Conservation (phyloP, 768 basidiomycete species). For the Exsudoporus frostii region DNA sequence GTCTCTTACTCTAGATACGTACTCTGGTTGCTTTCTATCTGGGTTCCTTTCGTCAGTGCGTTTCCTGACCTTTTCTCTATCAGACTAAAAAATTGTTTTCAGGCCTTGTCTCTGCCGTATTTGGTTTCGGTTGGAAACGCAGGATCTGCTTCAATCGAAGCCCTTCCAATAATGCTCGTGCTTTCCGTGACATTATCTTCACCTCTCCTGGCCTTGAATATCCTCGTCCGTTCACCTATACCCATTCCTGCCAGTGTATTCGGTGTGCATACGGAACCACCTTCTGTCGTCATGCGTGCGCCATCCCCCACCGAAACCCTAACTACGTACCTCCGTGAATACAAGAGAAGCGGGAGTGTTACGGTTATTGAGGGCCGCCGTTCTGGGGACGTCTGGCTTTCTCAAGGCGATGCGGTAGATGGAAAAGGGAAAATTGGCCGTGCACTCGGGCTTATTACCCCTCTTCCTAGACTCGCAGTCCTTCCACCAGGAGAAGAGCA, state of each 20-base stretch:
- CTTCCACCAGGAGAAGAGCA: conserved; percentile 46
- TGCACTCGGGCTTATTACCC: conserved; percentile 58
- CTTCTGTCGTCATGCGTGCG: conserved; percentile 40
- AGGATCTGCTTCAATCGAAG: conserved; percentile 38
- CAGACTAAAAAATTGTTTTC: neutral
- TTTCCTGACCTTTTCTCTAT: neutral
- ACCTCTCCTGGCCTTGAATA: conserved; percentile 60
- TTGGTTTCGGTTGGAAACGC: conserved; percentile 40
- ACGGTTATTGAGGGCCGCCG: conserved; percentile 70
- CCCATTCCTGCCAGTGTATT: conserved; percentile 69
- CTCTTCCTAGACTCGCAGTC: conserved; percentile 66
- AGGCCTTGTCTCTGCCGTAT: conserved; percentile 68
- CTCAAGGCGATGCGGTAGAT: conserved; percentile 69
- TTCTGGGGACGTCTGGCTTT: conserved; percentile 72
- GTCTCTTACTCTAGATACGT: conserved; percentile 52
- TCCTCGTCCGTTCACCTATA: conserved; percentile 57
- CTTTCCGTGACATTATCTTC: conserved; percentile 68
- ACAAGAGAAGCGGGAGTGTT: conserved; percentile 59
- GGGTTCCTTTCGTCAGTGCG: conserved; percentile 63
- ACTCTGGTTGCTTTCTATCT: conserved; percentile 66
- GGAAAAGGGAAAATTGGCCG: conserved; percentile 61
- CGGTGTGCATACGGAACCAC: conserved; percentile 44
- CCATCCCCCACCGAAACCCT: conserved; percentile 41
- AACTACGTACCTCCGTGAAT: conserved; percentile 32
- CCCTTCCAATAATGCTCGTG: conserved; percentile 49